A percentile compares a stretch with the other conserved stretches of the same genome.
phyloP scores from a whole-genome alignment of 768 basidiomycete genomes.

The Suillus alpinus region DNA sequence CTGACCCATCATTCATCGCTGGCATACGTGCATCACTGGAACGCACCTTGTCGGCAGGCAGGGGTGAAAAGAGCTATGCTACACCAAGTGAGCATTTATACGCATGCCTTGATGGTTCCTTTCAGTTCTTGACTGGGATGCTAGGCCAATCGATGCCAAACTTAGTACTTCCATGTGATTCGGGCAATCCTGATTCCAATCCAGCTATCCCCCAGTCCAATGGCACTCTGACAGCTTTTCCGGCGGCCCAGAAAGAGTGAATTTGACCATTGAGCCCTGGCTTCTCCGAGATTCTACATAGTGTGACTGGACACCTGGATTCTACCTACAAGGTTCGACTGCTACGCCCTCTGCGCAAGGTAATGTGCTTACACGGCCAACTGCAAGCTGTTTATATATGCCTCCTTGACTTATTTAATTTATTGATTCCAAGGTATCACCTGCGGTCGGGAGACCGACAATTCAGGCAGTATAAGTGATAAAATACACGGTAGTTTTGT shows the following conservation, averaged over 20 bases:
- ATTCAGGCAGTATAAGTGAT: not conserved
- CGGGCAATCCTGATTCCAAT: not conserved
- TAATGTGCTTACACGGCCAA: not conserved
- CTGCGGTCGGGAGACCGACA: not conserved
- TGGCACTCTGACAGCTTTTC: not conserved
- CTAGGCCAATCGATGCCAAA: not conserved
- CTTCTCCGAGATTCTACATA: not conserved
- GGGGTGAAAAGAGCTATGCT: conserved; percentile 9
- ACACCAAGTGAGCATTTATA: conserved; percentile 8
- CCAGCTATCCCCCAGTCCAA: not conserved
- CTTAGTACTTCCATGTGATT: not conserved
- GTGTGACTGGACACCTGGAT: not conserved
- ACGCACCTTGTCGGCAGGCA: conserved; percentile 44
- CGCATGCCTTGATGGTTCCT: not conserved
- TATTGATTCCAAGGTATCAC: not conserved
- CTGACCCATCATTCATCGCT: conserved; percentile 45
- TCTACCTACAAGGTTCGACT: not conserved
- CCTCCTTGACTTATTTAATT: not conserved
- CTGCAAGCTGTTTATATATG: not conserved
- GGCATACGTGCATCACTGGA: conserved; percentile 42
- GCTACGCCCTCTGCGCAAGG: not conserved
- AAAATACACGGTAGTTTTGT: not conserved
- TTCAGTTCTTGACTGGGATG: not conserved
- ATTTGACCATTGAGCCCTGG: not conserved
- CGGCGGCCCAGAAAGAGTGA: not conserved